These are phyloP conservation scores for Leptomonas seymouri DNA, from an alignment of 208 protist genomes.

Conservation along the genomic window DNA sequence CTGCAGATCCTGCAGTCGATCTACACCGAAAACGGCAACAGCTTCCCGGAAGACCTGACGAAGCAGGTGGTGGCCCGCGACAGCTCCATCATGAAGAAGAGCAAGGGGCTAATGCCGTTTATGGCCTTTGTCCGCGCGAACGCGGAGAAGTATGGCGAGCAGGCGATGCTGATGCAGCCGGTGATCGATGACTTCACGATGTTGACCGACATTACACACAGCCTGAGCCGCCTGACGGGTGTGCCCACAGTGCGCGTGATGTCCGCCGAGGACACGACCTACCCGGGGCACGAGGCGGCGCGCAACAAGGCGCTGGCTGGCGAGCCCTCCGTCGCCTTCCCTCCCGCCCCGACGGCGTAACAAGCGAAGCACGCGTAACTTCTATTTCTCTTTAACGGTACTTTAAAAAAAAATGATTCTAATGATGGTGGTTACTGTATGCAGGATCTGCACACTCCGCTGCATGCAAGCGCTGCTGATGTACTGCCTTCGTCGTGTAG, in stretches of 20 bases:
- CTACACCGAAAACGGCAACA: constrained; percentile 50
- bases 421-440: too few species aligned
- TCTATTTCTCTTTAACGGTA: too few species aligned
- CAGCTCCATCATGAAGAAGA: constrained; percentile 56
- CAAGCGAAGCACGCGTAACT: too few species aligned
- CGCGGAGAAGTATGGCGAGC: constrained; percentile 80
- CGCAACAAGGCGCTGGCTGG: constrained; percentile 77
- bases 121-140: constrained; percentile 80
- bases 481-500: too few species aligned
- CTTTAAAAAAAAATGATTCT: too few species aligned
- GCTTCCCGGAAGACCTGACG: constrained; percentile 70
- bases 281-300: constrained; percentile 67
- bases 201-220: constrained; percentile 50
- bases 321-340: constrained; percentile 72
- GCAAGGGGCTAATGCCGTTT: constrained; percentile 91
- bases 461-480: too few species aligned
- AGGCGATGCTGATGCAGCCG: constrained; percentile 67
- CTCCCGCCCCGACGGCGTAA: constrained; percentile 22
- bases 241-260: constrained; percentile 61
- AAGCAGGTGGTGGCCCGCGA: constrained; percentile 44
- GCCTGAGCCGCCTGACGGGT: constrained; percentile 69
- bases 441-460: too few species aligned
- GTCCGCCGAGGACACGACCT: constrained; percentile 50
- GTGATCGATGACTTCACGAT: constrained; percentile 74
- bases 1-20: constrained; percentile 68